Base-by-base conservation (phyloP, 805 yeast species). In the Starmera pachycereana region DNA sequence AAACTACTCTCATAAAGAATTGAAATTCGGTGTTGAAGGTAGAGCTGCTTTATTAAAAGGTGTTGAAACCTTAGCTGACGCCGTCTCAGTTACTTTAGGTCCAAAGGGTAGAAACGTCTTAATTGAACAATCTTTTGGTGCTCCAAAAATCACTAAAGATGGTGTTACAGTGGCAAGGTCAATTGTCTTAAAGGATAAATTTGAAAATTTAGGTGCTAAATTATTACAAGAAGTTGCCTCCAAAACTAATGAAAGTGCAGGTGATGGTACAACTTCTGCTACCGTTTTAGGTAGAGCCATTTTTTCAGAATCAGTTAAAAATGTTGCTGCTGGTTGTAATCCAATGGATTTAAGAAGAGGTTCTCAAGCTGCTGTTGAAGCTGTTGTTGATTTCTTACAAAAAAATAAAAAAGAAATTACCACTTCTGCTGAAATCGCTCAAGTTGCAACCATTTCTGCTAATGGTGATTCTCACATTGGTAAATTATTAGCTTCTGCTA, bases 281-380 rank as follows among this genome's bases (percentile, higher is more conserved):
- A 92, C 97, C 37, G 95, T 90, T 40, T 73, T 90, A 53, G 97
- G 97, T 52, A 84, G 95, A 65, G 82, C 96, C 43, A 90, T 90
- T 53, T 86, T 90, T 71, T 81, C 95, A 44, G 97, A 92, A 67
- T 77, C 94, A 28, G 95, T 90, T 45, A 88, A 87, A 74, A 87
- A 87, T 58, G 98, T 92, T 35, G 97, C 97, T 46, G 96, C 97
- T 42, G 98, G 98, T 45, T 89, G 96, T 68, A 92, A 90, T 72
- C 97, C 98, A 54, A 89, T 88, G 92, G 97, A 90, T 57, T 74
- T 90, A 60, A 85, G 97, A 76, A 80, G 92, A 61, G 98, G 98
- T 56, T 78, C 96, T 37, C 96, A 89, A 71, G 82, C 95, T 44
- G 98, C 97, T 33, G 97, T 89, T 38, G 90, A 86, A 61, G 88